A percentile compares a stretch with the other conserved stretches of the same genome.
Conservation (phyloP, 139 green algal genomes). For the Asterochloris erici region DNA sequence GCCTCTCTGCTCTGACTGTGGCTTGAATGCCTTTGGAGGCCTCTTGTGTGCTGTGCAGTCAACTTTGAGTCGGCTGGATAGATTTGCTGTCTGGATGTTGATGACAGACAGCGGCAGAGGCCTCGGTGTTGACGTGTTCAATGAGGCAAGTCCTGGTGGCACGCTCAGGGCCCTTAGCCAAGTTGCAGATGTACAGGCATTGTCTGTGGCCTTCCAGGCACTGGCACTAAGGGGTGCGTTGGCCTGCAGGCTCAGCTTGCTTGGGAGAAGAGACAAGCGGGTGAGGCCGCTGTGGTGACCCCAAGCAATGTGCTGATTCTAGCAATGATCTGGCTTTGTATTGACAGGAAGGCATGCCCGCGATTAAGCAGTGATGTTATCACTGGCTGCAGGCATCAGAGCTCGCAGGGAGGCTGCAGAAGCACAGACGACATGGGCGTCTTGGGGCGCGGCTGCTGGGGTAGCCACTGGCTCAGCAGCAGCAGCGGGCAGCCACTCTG, state of each 20-base stretch:
- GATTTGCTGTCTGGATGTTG: background rate
- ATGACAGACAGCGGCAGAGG: background rate
- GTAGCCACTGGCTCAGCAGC: slow-evolving; percentile 12
- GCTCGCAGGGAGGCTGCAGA: background rate
- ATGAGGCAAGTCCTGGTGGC: background rate
- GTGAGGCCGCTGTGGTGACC: background rate
- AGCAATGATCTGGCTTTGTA: too few relatives aligned
- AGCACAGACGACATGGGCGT: background rate
- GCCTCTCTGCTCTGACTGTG: slow-evolving; percentile 21
- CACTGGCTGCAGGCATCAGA: background rate
- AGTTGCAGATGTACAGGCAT: background rate
- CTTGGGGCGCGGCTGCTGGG: slow-evolving; percentile 6
- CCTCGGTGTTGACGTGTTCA: background rate
- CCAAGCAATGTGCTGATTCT: too few relatives aligned
- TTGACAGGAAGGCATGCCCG: too few relatives aligned
- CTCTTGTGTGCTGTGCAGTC: background rate
- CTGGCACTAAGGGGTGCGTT: background rate
- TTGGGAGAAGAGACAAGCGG: slow-evolving; percentile 43
- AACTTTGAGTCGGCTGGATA: slow-evolving; percentile 2
- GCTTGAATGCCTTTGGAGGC: slow-evolving; percentile 39
- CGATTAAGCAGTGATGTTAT: too few relatives aligned
- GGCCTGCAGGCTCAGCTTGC: slow-evolving; percentile 23
- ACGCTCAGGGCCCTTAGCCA: background rate
- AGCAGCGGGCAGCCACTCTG: background rate
- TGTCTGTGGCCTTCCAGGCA: background rate